Evolutionary conservation across 305 asterid genomes (phyloP), one percentile per base, ranked within the genome.

Genomic region (Fraxinus sp.): DNA sequence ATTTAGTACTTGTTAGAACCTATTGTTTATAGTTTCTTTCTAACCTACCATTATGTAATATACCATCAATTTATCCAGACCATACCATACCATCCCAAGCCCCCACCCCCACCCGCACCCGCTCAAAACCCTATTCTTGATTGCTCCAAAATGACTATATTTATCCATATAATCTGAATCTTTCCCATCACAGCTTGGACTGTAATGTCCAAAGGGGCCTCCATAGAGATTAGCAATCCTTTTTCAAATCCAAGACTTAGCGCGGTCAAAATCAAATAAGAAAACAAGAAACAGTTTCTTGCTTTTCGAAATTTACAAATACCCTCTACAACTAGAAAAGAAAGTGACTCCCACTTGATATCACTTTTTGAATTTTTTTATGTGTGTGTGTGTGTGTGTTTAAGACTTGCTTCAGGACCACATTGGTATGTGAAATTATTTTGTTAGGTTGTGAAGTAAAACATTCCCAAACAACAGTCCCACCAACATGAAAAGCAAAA

Each of bases 211-310:
- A 79, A 87, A 85, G 73, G 88, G 62, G 85, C 83, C 82, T 77
- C 87, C 87, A 37, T 77, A 83, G 83, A 83, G 84, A 85, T 79
- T 76, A 84, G 18, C 82, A 62, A 26, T 64, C 81, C 39, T 66
- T 73, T 68, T 81, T 79, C 77, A 70, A 77, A 81, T 80, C 85
- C 82, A 85, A 80, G 89, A 80, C 83, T 88, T 84, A 84, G 90
- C 81, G 82, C 79, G 75, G 92, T 91, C 97, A 52, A 90, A 77
- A 87, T 93, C 96, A 85, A 89, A 89, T 68, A 81, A 84, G 78
- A 89, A 75, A 85, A 89, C 91, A 89, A 88, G 77, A 66, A 59
- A 85, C 79, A 78, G 76, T 82, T 81, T 88, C 71, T 83, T 81
- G 87, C 82, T 88, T 90, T 87, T 77, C 59, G 66, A 86, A 79